These are phyloP conservation scores for Takashimella tepidaria DNA, from an alignment of 1,284 basidiomycete genomes.

Conservation along the genomic window DNA sequence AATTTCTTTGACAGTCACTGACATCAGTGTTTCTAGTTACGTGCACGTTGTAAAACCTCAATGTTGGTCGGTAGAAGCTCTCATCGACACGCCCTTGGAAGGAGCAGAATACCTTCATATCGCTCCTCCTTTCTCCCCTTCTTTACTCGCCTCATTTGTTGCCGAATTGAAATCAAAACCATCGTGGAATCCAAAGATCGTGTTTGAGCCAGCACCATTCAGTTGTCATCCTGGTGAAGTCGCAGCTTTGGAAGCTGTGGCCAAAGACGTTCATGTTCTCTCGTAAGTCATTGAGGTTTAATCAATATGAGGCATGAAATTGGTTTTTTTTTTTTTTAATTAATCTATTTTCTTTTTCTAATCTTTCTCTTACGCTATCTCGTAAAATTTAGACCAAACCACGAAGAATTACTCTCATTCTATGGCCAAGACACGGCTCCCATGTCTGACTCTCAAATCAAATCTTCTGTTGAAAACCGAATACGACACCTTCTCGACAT, in stretches of 20 bases:
- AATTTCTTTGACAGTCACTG: neutral
- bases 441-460: conserved; percentile 9
- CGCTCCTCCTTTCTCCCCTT: conserved; percentile 28
- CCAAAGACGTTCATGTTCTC: conserved; percentile 24
- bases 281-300: too few relatives aligned
- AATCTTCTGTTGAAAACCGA: conserved; percentile 19
- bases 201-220: conserved; percentile 39
- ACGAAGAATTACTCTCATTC: conserved; percentile 39
- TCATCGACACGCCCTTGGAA: conserved; percentile 22
- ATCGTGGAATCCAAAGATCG: conserved; percentile 32
- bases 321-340: too few relatives aligned
- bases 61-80: conserved; percentile 16
- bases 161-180: conserved; percentile 10
- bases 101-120: conserved; percentile 37
- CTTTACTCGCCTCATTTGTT: conserved; percentile 21
- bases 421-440: conserved; percentile 17
- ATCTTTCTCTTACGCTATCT: neutral
- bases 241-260: conserved; percentile 25
- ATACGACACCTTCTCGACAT: conserved; percentile 23
- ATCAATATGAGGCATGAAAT: too few relatives aligned
- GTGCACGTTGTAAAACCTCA: conserved; percentile 25
- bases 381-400: conserved; percentile 31
- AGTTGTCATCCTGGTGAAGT: conserved; percentile 30
- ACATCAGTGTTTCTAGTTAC: conserved; percentile 30
- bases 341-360: neutral